Conservation (phyloP, 1,284 basidiomycete species). For the Fomitopsis schrenkii region DNA sequence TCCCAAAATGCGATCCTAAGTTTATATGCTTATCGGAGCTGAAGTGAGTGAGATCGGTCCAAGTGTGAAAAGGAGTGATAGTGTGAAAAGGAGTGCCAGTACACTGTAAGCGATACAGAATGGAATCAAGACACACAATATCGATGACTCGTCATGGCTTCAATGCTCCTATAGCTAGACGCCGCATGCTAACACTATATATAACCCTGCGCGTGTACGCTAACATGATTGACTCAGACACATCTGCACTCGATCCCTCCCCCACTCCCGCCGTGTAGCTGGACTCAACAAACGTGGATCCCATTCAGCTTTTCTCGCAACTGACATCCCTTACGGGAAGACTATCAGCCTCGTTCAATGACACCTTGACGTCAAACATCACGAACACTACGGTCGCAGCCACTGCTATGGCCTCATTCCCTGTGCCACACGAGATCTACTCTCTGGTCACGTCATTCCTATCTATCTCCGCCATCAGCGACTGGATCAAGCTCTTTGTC, state of each 20-base stretch:
- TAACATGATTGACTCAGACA: no score
- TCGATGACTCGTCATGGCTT: no score
- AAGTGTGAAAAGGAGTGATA: no score
- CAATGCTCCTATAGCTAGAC: no score
- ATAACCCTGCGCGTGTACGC: no score
- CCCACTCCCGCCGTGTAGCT: neutral
- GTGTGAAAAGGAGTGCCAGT: no score
- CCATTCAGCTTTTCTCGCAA: neutral
- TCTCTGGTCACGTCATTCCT: conserved; percentile 9
- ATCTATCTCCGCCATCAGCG: conserved; percentile 18
- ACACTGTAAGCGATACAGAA: no score
- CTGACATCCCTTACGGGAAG: neutral
- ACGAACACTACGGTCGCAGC: neutral
- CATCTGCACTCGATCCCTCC: neutral
- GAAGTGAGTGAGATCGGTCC: no score
- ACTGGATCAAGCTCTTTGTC: conserved; percentile 27
- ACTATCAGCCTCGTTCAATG: neutral
- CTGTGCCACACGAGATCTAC: neutral
- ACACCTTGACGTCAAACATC: neutral
- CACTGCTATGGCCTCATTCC: neutral
- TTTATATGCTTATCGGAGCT: no score
- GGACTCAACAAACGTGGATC: neutral
- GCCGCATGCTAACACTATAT: no score
- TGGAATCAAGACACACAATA: no score
- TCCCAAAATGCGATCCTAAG: no score